Base-by-base conservation (phyloP, 225 moss, liverwort and hornwort species). In the Ulota crispa region DNA sequence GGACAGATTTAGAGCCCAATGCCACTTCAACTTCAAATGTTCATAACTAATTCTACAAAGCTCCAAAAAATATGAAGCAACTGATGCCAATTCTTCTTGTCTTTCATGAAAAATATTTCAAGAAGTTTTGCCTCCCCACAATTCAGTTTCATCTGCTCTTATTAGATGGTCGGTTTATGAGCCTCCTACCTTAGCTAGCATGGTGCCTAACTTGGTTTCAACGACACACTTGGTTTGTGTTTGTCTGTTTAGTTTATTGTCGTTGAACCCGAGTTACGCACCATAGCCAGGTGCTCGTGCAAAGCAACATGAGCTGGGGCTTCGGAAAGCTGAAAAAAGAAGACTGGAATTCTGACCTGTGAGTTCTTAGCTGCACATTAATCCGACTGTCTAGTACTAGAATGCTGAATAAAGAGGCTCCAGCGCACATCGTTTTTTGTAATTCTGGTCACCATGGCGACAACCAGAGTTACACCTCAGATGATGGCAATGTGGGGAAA, bases 361-460 rank as follows among this genome's bases (percentile, higher is more conserved):
- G 68, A 77, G 28, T 77, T 72, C 10, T 77, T 53, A 62, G 64
- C 15, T 76, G 75, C 72, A 45, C 70, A 80, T 72, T 8, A 80
- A 59, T 62, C 54, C n/a, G 45, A 45, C 26, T 63, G 56, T 64
- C 24, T 36, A 47, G 20, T 28, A 20, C 59, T 52, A 76, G 72
- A 70, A n/a, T 54, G 76, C 8, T 19, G 86, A 14, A 19, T 27
- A 37, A 24, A 1, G 32, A 52, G 74, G 36, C 64, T 78, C 71
- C 67, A 56, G n/a, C 34, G 62, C 67, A 31, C 78, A 42, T 47
- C 39, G 52, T 41, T 21, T 20, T 24, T 57, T 45, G 8, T 60
- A 2, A 9, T 82, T 31, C 65, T 23, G 66, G 65, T 64, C 43
- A 81, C 78, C 81, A 84, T 87, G 84, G 87, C 43, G 62, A 30